Evolutionary conservation across 768 basidiomycete species (phyloP).

Genomic region (Pleurotus djamor): DNA sequence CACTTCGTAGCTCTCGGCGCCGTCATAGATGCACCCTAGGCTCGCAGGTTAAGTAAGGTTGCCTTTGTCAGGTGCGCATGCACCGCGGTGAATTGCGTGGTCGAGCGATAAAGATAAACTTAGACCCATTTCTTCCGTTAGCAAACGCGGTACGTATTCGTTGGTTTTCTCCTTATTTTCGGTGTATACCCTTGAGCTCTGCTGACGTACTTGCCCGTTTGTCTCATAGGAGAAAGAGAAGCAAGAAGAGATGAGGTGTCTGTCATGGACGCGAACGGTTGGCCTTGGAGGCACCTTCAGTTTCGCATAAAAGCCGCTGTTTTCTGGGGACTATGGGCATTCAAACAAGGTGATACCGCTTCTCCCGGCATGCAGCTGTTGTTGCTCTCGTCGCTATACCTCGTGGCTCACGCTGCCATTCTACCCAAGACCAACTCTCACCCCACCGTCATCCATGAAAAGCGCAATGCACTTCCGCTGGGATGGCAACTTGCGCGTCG

Average conservation of each 20-base stretch:
- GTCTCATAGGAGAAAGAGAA: too few species aligned
- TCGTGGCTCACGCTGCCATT: constrained; percentile 2
- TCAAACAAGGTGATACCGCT: not conserved
- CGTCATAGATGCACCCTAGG: constrained; percentile 7
- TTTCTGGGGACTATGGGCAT: not conserved
- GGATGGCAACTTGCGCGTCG: constrained; percentile 39
- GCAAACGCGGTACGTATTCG: not conserved
- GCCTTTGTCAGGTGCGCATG: not conserved
- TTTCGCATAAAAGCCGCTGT: not conserved
- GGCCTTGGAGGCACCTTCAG: not conserved
- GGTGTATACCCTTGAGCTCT: not conserved
- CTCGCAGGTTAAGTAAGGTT: not conserved
- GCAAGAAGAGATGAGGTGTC: too few species aligned
- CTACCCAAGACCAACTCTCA: constrained; percentile 17
- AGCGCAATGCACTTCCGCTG: constrained; percentile 30
- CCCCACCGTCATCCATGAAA: constrained; percentile 39
- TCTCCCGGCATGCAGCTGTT: not conserved
- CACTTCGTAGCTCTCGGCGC: not conserved
- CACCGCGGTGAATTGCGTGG: constrained; percentile 1
- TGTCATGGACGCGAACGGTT: not conserved
- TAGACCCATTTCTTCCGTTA: not conserved
- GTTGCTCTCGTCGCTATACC: constrained; percentile 2
- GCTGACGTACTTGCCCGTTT: too few species aligned
- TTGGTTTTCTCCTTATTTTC: not conserved
- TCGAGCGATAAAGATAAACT: not conserved